Evolutionary conservation across 2,329 filamentous ascomycete genomes (phyloP).

Genomic region (Cladophialophora carrionii): DNA sequence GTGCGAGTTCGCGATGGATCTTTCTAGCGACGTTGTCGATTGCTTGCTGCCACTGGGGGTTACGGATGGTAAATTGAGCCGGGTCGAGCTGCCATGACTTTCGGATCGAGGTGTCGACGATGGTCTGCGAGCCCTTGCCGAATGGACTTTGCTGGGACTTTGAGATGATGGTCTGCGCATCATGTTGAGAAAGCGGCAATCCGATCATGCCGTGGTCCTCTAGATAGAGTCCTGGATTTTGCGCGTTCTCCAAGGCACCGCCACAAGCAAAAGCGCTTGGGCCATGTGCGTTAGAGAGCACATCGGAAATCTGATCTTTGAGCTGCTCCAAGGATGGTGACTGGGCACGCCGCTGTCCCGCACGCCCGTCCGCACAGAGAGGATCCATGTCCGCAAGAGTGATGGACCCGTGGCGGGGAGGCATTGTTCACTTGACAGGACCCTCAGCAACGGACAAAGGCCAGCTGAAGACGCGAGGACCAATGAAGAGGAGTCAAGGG

Average conservation of each 20-base stretch:
- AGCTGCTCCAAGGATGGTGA: background rate
- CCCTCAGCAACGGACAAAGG: background rate
- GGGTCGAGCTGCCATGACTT: constrained; percentile 53
- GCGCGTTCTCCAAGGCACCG: background rate
- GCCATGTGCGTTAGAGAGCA: background rate
- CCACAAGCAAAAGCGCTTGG: constrained; percentile 23
- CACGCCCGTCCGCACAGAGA: background rate
- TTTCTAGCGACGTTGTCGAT: constrained; percentile 11
- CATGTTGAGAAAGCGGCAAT: constrained; percentile 31
- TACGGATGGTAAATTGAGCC: constrained; percentile 45
- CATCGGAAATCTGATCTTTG: constrained; percentile 6
- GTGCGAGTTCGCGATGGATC: constrained; percentile 16
- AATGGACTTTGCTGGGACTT: constrained; percentile 40
- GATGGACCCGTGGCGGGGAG: too few relatives aligned
- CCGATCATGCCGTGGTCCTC: constrained; percentile 28
- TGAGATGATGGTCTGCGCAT: constrained; percentile 35
- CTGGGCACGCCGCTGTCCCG: background rate
- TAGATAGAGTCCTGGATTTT: constrained; percentile 34
- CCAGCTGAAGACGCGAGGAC: background rate
- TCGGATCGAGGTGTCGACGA: constrained; percentile 48
- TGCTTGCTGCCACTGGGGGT: constrained; percentile 43
- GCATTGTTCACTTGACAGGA: background rate
- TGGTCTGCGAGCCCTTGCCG: constrained; percentile 47
- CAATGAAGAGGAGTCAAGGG: background rate
- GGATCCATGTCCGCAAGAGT: background rate